Conservation (phyloP, 306 rosid genomes). For the Comarum palustre region DNA sequence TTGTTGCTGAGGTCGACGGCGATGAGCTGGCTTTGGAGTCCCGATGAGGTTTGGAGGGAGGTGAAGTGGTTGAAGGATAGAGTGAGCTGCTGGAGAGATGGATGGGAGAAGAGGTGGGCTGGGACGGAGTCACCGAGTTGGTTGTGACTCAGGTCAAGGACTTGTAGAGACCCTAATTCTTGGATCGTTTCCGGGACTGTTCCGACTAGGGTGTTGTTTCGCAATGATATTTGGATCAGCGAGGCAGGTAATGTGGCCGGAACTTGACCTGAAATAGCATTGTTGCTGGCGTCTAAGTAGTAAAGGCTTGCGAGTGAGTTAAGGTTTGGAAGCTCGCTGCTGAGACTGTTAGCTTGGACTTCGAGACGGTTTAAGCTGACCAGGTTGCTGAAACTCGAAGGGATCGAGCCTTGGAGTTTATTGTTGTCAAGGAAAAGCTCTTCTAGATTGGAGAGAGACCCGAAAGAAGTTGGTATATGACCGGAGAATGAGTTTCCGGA, state of each 20-base stretch:
- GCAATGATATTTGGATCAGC: constrained; percentile 50
- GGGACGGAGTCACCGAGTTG: constrained; percentile 50
- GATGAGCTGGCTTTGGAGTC: constrained; percentile 40
- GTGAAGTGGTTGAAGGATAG: constrained; percentile 64
- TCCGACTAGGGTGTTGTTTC: constrained; percentile 63
- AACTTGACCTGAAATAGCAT: constrained; percentile 40
- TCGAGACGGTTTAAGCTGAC: constrained; percentile 51
- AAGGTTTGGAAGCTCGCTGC: constrained; percentile 51
- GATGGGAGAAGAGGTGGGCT: constrained; percentile 43
- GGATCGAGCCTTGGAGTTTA: constrained; percentile 49
- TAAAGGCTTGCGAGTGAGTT: constrained; percentile 37
- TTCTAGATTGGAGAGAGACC: constrained; percentile 42
- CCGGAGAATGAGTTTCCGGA: constrained; percentile 64
- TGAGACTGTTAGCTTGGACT: constrained; percentile 51
- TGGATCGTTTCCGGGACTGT: constrained; percentile 25
- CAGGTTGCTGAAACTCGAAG: constrained; percentile 36
- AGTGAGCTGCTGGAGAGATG: constrained; percentile 61
- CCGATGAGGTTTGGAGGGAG: constrained; percentile 26
- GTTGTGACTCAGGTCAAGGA: constrained; percentile 66
- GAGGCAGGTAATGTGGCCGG: constrained; percentile 50
- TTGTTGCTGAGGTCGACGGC: constrained; percentile 77
- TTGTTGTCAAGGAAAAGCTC: constrained; percentile 72
- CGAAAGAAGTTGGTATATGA: constrained; percentile 48
- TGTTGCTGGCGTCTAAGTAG: constrained; percentile 55
- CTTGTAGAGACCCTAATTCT: constrained; percentile 42